Evolutionary conservation across 129 eudicot genomes (phyloP), one percentile per base, ranked within the genome.

Genomic region (Helianthus annuus): DNA sequence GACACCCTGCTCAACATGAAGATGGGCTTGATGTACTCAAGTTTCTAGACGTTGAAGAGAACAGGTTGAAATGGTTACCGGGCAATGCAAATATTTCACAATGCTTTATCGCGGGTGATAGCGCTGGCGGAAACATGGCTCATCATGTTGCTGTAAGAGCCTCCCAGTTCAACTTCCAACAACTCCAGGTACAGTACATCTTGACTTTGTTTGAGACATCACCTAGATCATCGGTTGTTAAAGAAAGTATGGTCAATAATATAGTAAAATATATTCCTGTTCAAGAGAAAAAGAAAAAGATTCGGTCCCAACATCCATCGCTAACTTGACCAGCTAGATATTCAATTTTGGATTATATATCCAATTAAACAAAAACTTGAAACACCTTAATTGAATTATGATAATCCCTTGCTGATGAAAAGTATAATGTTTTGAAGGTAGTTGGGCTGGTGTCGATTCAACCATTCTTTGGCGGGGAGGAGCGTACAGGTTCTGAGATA

Each of bases 121-220:
- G 85, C 32, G 85, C 79, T 11, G 85, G 85, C 24, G 85, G 81
- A 36, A 68, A 81, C 51, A 42, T 81, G 10, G 75, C 78, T 70
- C 85, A 71, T 74, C 70, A 76, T 69, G 82, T 81, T 24, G 66
- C 76, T 48, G 58, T 58, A 52, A 72, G 78, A 81, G 76, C 85
- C 10, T 65, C 44, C 10, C 53, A 71, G 14, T 76, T 64, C 14
- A 51, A 72, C 58, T 81, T 76, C 48, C 62, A 52, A 9, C 62
- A 44, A 40, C 79, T 76, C 13, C 38, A 81, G 82, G 85, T 62
- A 70, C 27, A 10, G 22, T 42, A 32, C 36, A 32, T 32, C 36
- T 32, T 32, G 36, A 32, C 36, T 27, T 0, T 27, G 32, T 27
- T 27, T 27, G 32, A 27, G 32, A 27, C 4, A 32, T 2, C 4